Base-by-base conservation (phyloP, 2,329 filamentous ascomycete genomes). In the Fusarium sp. region DNA sequence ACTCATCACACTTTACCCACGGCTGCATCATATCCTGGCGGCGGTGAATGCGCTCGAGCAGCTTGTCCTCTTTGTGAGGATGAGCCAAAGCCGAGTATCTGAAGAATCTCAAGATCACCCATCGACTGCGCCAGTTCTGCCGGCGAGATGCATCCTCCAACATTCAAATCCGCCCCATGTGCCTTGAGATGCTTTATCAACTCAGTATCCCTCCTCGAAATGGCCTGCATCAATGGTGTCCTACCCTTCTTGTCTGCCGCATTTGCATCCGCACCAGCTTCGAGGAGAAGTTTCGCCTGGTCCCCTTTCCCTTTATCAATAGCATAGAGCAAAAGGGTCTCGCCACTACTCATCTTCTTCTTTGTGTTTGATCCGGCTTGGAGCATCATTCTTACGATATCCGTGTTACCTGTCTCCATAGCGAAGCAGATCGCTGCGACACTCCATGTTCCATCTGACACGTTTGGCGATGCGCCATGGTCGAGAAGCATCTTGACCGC, bases 231-330 rank as follows among this genome's bases (percentile, higher is more conserved):
- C 46, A 80, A 54, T 9, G 78, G 77, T 15, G 75, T 76, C 39
- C 74, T 67, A 3, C 71, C 74, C 36, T 75, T 74, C 31, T 75
- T 75, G 11, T 78, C 76, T 8, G 66, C 51, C 3, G 65, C 63
- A 17, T 80, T 79, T 0, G 74, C 58, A 36, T 80, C 73, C 1
- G 77, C 77, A 6, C 78, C 79, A 21, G 75, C 64, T 36, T 74
- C 63, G 1, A 80, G 60, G 13, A 80, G 67, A 13, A 72, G 43
- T 40, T 60, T 65, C 0, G 59, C 73, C 20, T 74, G 70, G 4
- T 75, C 76, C 6, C 33, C 36, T 25, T 36, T 65, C 1, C 69
- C 70, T 0, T 66, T 60, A 11, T 75, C 72, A 4, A 80, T 69
- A 8, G 76, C 75, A 23, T 79, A 73, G 2, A 76, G 60, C 0